Conservation (phyloP, 192 early-diverging fungal genomes). For the Linnemannia schmuckeri region DNA sequence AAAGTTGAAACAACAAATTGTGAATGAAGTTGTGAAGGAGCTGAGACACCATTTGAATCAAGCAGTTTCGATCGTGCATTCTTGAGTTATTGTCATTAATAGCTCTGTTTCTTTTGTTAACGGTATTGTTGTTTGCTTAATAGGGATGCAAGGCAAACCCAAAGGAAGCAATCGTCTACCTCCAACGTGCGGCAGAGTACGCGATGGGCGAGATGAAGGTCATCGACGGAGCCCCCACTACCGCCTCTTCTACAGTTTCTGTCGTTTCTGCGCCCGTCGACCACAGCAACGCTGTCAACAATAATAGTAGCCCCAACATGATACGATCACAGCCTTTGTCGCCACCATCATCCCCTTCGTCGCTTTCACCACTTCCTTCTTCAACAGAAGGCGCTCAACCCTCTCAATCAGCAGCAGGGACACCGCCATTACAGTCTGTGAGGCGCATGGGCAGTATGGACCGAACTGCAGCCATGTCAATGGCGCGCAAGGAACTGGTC, state of each 20-base stretch:
- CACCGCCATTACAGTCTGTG: slow-evolving; percentile 4
- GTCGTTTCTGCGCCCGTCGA: not conserved
- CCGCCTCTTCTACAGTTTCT: not conserved
- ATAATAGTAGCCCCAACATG: not conserved
- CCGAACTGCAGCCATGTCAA: slow-evolving; percentile 40
- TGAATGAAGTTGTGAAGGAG: no score
- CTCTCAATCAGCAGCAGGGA: not conserved
- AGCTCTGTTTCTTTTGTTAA: not conserved
- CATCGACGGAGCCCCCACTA: slow-evolving; percentile 33
- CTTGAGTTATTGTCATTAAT: not conserved
- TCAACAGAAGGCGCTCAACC: not conserved
- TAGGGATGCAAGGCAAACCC: slow-evolving; percentile 77
- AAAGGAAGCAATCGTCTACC: slow-evolving; percentile 76
- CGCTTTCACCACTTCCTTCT: not conserved
- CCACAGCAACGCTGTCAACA: not conserved
- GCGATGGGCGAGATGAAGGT: slow-evolving; percentile 71
- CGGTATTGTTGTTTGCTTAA: not conserved
- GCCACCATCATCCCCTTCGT: slow-evolving; percentile 3
- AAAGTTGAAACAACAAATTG: no score
- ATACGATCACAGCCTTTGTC: not conserved
- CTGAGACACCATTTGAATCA: no score
- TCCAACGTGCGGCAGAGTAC: slow-evolving; percentile 80
- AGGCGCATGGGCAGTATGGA: slow-evolving; percentile 54
- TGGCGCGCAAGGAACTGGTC: slow-evolving; percentile 73
- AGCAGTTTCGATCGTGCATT: no score